Conservation (phyloP, 2,329 filamentous ascomycete species). For the Septoria petroselini region DNA sequence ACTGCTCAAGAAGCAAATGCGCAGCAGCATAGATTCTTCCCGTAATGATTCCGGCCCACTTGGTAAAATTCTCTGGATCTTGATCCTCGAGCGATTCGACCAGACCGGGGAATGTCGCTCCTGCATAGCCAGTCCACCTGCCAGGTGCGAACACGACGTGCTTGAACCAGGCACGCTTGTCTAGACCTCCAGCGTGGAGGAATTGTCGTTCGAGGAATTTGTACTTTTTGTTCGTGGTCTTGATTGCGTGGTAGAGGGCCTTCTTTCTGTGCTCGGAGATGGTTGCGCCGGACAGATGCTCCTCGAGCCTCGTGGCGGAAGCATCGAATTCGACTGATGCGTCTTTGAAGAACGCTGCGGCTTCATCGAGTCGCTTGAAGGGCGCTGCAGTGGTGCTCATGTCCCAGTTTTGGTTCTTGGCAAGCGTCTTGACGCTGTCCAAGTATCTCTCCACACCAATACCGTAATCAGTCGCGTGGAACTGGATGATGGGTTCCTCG, state of each 20-base stretch:
- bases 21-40: slow-evolving; percentile 30
- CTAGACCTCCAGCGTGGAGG: slow-evolving; percentile 70
- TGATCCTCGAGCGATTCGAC: slow-evolving; percentile 57
- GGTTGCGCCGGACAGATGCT: slow-evolving; percentile 43
- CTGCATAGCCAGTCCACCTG: slow-evolving; percentile 85
- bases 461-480: slow-evolving; percentile 50
- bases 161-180: slow-evolving; percentile 84
- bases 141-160: slow-evolving; percentile 92
- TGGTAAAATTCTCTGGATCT: slow-evolving; percentile 41
- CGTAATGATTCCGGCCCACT: slow-evolving; percentile 46
- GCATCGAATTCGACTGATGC: slow-evolving; percentile 53
- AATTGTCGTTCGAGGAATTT: slow-evolving; percentile 81
- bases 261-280: slow-evolving; percentile 51
- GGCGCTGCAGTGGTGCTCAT: slow-evolving; percentile 27
- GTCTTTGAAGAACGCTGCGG: slow-evolving; percentile 50
- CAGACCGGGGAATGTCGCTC: slow-evolving; percentile 64
- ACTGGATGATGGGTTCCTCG: slow-evolving; percentile 48
- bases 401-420: slow-evolving; percentile 21
- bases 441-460: slow-evolving; percentile 44
- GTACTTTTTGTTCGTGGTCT: slow-evolving; percentile 72
- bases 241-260: slow-evolving; percentile 47
- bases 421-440: slow-evolving; percentile 40
- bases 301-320: slow-evolving; percentile 41
- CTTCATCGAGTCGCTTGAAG: slow-evolving; percentile 49
- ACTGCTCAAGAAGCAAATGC: slow-evolving; percentile 19